Evolutionary conservation across 75 land plant species (phyloP), one percentile per base, ranked within the genome.

Genomic region (Sequoia sempervirens): DNA sequence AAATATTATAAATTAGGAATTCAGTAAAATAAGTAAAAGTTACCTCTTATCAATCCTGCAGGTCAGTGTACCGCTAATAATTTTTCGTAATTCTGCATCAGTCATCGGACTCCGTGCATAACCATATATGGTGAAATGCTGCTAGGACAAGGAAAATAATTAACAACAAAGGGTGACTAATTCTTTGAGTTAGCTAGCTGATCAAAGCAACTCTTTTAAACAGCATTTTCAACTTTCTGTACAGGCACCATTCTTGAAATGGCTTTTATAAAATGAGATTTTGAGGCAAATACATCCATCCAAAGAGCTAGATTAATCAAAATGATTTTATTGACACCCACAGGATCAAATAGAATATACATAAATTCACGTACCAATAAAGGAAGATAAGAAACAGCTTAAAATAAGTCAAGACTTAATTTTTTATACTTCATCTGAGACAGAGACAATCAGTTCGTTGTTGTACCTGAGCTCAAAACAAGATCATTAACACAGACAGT

Each of bases 1-100:
- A 0, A 75, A 40, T 20, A 37, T 23, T 40, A 40, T 3, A 40
- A 75, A 75, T 18, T 38, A 28, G 38, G 26, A 26, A 45, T 45
- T n/a, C 23, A 5, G 46, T 3, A 26, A 40, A 36, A 43, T 3
- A 30, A 26, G 50, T 68, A 18, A 38, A 14, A 50, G 18, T 17
- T 85, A 96, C 99, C 95, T 96, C 85, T 94, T 89, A 82, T 96
- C 96, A 83, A 97, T 92, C 86, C 98, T 89, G 83, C 98, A 97
- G 34, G 99, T 97, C 30, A 97, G 82, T 50, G 95, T 95, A 75
- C 83, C 87, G 86, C 95, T 93, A 17, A 96, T 93, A 94, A 94
- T 90, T 54, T 88, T 85, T 43, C 96, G 91, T 74, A 97, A 87
- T 87, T 96, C 93, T 81, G 90, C 95, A 89, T 96, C 95, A n/a